Conservation (phyloP, 2,329 filamentous ascomycete species). For the Fusarium sororula region DNA sequence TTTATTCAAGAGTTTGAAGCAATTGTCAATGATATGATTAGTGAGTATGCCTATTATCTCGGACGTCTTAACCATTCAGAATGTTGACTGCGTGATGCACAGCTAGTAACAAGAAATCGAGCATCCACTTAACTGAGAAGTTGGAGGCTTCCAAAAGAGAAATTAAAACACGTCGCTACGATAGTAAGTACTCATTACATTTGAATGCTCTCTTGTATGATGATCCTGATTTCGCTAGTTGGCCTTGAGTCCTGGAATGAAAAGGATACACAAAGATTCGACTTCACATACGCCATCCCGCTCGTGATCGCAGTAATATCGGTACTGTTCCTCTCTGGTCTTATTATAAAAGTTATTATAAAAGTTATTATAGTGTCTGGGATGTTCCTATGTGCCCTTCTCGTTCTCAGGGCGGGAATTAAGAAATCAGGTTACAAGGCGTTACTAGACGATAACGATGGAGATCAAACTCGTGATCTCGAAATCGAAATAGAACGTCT, state of each 20-base stretch:
- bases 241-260: too few species aligned
- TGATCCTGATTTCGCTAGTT: background rate
- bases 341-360: accelerated
- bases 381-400: background rate
- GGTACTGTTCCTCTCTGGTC: background rate
- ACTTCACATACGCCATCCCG: background rate
- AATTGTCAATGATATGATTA: background rate
- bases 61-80: accelerated
- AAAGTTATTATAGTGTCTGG: background rate
- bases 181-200: background rate
- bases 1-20: background rate
- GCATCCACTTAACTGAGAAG: background rate
- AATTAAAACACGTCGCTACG: background rate
- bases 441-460: accelerated
- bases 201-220: background rate
- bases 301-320: background rate
- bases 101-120: background rate
- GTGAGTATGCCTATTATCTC: background rate
- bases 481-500: background rate
- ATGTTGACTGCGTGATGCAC: background rate
- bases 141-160: background rate
- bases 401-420: background rate
- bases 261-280: background rate
- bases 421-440: background rate
- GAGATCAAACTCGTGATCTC: background rate